A percentile compares a stretch with the other conserved stretches of the same genome.
Evolutionary conservation across 768 basidiomycete genomes (phyloP).

Genomic region (Ephemerocybe angulata): DNA sequence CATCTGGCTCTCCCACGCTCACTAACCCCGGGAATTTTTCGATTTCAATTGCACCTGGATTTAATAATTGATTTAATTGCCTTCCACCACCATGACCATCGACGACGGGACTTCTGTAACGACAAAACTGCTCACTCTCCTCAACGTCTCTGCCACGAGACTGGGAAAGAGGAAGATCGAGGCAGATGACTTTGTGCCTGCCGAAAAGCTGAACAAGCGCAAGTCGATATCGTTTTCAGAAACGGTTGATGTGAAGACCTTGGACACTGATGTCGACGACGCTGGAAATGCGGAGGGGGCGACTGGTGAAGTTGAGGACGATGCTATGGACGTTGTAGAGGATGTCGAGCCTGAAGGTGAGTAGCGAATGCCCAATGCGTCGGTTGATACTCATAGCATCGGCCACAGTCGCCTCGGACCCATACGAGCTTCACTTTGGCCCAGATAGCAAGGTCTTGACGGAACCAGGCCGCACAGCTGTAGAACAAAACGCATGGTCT

Average conservation of each 20-base stretch:
- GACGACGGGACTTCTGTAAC: slow-evolving; percentile 54
- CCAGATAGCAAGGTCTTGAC: slow-evolving; percentile 48
- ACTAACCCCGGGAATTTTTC: slow-evolving; percentile 2
- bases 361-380: slow-evolving; percentile 3
- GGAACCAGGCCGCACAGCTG: slow-evolving; percentile 45
- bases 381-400: background rate
- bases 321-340: slow-evolving; percentile 20
- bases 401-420: slow-evolving; percentile 28
- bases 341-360: slow-evolving; percentile 27
- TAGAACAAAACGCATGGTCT: slow-evolving; percentile 58
- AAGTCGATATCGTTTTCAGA: slow-evolving; percentile 38
- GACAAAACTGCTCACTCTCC: slow-evolving; percentile 78
- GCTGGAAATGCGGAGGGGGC: slow-evolving; percentile 9
- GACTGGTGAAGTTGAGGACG: slow-evolving; percentile 15
- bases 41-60: slow-evolving; percentile 18
- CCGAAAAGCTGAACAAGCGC: slow-evolving; percentile 70
- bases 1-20: slow-evolving; percentile 19
- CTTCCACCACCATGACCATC: slow-evolving; percentile 17
- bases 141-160: slow-evolving; percentile 86
- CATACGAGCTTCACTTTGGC: slow-evolving; percentile 78
- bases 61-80: background rate
- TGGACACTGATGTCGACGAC: background rate
- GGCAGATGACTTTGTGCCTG: slow-evolving; percentile 41
- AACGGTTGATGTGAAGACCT: slow-evolving; percentile 9
- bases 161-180: slow-evolving; percentile 51